Evolutionary conservation across 306 rosid species (phyloP), one percentile per base, ranked within the genome.

Genomic region (Castanea mollissima): DNA sequence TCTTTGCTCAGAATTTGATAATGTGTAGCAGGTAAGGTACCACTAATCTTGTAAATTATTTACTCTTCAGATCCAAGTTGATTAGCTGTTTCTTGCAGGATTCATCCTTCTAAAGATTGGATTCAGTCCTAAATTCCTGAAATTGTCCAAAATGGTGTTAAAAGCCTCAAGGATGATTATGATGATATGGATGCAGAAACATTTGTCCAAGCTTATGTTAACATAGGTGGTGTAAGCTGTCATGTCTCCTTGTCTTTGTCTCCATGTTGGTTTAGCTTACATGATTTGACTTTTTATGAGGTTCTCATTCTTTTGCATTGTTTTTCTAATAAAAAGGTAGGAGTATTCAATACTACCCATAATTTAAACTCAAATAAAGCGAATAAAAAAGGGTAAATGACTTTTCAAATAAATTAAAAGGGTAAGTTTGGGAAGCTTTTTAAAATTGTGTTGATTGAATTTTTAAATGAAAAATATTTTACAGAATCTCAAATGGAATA

Each of bases 71-170:
- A 80, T 86, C 72, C 41, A 54, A 76, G 49, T 79, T 81, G 78
- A 69, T 41, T 68, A 69, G 55, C 23, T 78, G 15, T 63, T 82
- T 79, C 55, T 71, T 87, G 76, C 74, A 94, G 99, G 89, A 85
- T 94, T 82, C 90, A 90, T 86, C 97, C 99, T 82, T 92, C 99
- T 64, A 86, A 86, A 86, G 92, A 91, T 60, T 94, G 99, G 99
- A 84, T 94, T 80, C 88, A 89, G 83, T 92, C 95, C 76, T 95
- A 92, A 78, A 94, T 94, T 85, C 97, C 99, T 72, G 92, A 88
- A 82, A 87, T 91, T 79, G 80, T 94, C 38, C 87, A 87, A 88
- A 78, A 80, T 82, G 85, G 86, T 52, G 91, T 92, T 52, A 81
- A 87, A 86, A 79, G 87, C 77, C 91, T 92, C 65, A 89, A 87